Base-by-base conservation (phyloP, 805 yeast species). In the Metschnikowia anglica region DNA sequence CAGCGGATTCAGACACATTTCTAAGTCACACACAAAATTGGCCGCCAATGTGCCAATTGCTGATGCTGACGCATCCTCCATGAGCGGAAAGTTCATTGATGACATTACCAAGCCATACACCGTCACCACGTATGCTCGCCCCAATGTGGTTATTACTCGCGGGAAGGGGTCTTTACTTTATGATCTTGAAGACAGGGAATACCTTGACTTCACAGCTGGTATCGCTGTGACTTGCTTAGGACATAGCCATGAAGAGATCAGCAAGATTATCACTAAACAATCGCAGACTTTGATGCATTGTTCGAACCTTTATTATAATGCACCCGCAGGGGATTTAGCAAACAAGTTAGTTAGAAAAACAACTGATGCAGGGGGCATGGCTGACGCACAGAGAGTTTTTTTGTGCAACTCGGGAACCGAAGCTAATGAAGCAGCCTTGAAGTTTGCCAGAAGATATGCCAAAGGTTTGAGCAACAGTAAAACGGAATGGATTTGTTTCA, bases 161-260 rank as follows among this genome's bases (percentile, higher is more conserved):
- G 99, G 97, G 26, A 65, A 80, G 53, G 96, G 96, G 15, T 79
- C 89, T n/a, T 72, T 72, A 41, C 61, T 93, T 41, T 89, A 82
- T 72, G 99, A 93, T 62, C 65, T 84, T 37, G 88, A 87, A 54
- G 84, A 85, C 47, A 74, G 79, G 29, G 76, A 83, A 60, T 93
- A 83, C 58, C 74, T 93, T 38, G 99, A 93, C 61, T 91, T 93
- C 65, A 83, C 91, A 1, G 89, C 97, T 2, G 99, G 99, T 40
- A 91, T 93, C 53, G 98, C 99, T 1, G 99, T 93, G 12, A 91
- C 96, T n/a, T 83, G 87, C 1, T 70, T 93, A 49, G 99, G 99
- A 2, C 98, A 93, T 60, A 72, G 89, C 19, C 77, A 93, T 54
- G 80, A 81, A 3, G 83, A 81, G 48, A 76, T 93, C 27, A 77